A percentile compares a stretch with the other conserved stretches of the same genome.
Conservation (phyloP, 345 rosid genomes). For the Durio zibethinus region DNA sequence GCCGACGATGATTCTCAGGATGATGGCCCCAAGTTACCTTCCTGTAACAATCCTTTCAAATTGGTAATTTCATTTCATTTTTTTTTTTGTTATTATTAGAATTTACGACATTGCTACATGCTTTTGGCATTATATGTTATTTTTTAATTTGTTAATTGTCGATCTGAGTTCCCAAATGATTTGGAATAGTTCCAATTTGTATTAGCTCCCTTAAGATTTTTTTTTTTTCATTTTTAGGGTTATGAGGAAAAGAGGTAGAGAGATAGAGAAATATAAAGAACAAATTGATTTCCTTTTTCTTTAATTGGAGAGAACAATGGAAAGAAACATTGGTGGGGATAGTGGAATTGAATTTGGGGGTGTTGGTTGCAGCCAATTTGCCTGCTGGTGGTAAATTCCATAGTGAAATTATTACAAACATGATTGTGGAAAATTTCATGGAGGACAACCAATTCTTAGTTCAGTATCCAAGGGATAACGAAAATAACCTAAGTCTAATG, state of each 20-base stretch:
- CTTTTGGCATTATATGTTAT: background rate
- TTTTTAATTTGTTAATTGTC: background rate
- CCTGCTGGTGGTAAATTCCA: background rate
- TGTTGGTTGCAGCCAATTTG: background rate
- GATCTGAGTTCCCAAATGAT: background rate
- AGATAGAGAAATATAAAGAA: background rate
- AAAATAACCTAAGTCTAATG: no score
- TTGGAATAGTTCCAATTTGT: background rate
- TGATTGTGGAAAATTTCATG: background rate
- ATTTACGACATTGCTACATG: background rate
- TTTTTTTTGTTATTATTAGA: background rate
- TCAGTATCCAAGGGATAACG: no score
- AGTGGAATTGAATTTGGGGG: background rate
- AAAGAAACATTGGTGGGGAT: background rate
- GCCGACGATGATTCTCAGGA: slow-evolving; percentile 11
- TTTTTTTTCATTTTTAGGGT: background rate
- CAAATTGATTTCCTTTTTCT: background rate
- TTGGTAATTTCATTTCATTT: background rate
- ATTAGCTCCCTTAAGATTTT: background rate
- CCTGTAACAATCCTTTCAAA: slow-evolving; percentile 2
- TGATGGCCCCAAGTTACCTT: background rate
- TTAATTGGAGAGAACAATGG: background rate
- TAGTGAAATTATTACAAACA: background rate
- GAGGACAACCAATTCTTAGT: no score
- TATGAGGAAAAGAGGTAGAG: background rate